Base-by-base conservation (phyloP, 1,139 yeast genomes). In the Saccharomycopsis hybrid region DNA sequence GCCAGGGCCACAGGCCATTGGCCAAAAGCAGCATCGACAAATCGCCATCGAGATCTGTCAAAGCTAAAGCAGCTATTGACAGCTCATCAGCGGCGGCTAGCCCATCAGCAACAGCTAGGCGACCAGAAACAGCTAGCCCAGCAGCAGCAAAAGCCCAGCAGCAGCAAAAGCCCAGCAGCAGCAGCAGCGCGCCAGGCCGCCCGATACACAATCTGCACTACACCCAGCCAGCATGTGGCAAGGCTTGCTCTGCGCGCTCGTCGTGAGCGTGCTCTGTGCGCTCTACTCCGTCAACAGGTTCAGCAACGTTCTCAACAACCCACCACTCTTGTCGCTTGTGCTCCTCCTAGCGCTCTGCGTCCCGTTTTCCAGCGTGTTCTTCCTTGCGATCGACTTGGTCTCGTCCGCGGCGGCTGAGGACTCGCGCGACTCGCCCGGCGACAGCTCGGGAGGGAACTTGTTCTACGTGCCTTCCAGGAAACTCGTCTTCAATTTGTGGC, bases 401-500 rank as follows among this genome's bases (percentile, higher is more conserved):
- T 67, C 71, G 3, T 66, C 76, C 2, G 51, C 58, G 11, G 46
- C 49, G 3, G 58, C 56, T 35, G 59, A 56, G 58, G 59, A 54
- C 31, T 4, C 8, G 4, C 67, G n/a, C n/a, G n/a, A n/a, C n/a
- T 29, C 52, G 62, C 37, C 54, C 61, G 43, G 51, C 56, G 31
- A 37, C 57, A 41, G 2, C 54, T 54, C 18, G 62, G 60, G 45
- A 60, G n/a, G 64, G 7, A 53, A 43, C 35, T 50, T 65, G 30
- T 70, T 76, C 52, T 73, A 69, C 50, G 56, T 77, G 31, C 48
- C 72, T 0, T 76, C 78, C 25, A 69, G 68, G 51, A 58, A 63
- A 1, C 71, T 73, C n/a, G 72, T 84, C 8, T 66, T 79, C 35
- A 61, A 70, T 5, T 62, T 83, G 35, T 87, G 96, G 96, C 76